Percentiles rank a stretch among this genome's conserved stretches.
Evolutionary conservation across 495 filamentous ascomycete genomes (phyloP).

Genomic region (Penicillium turbatum): DNA sequence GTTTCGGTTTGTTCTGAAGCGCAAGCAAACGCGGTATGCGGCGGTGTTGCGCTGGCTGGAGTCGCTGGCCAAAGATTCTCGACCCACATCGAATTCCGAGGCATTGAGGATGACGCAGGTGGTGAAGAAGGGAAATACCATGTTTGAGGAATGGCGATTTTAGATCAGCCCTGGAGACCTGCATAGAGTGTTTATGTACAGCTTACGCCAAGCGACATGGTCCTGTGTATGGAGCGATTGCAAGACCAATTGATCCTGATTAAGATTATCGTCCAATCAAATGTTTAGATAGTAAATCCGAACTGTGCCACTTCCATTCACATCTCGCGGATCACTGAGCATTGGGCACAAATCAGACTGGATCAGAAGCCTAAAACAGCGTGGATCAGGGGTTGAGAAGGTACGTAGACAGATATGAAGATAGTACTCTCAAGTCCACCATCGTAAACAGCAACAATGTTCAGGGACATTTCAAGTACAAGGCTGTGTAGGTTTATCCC

Average conservation of each 20-base stretch:
- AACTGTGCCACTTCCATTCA: slow-evolving; percentile 3
- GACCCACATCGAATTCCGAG: slow-evolving; percentile 27
- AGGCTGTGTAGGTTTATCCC: slow-evolving; percentile 6
- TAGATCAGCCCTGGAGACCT: slow-evolving; percentile 11
- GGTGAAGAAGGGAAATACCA: slow-evolving; percentile 29
- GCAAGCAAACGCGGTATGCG: slow-evolving; percentile 65
- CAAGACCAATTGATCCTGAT: not conserved
- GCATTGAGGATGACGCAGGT: slow-evolving; percentile 29
- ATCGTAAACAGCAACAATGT: not conserved
- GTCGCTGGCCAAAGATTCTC: slow-evolving; percentile 31
- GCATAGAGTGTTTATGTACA: not conserved
- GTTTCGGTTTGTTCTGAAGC: slow-evolving; percentile 58
- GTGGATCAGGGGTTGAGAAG: slow-evolving; percentile 3
- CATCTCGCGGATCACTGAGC: slow-evolving; percentile 14
- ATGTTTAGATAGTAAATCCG: not conserved
- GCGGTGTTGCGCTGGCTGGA: slow-evolving; percentile 61
- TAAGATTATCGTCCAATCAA: not conserved
- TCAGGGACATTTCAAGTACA: not conserved
- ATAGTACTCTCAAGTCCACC: not conserved
- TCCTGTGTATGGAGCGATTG: not conserved
- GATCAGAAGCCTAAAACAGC: not conserved
- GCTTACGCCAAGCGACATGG: not conserved
- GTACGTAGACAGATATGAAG: not conserved
- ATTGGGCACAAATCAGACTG: slow-evolving; percentile 26
- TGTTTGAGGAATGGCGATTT: slow-evolving; percentile 42